phyloP scores from a whole-genome alignment of 257 asterid genomes.

The Orobanche coerulescens region DNA sequence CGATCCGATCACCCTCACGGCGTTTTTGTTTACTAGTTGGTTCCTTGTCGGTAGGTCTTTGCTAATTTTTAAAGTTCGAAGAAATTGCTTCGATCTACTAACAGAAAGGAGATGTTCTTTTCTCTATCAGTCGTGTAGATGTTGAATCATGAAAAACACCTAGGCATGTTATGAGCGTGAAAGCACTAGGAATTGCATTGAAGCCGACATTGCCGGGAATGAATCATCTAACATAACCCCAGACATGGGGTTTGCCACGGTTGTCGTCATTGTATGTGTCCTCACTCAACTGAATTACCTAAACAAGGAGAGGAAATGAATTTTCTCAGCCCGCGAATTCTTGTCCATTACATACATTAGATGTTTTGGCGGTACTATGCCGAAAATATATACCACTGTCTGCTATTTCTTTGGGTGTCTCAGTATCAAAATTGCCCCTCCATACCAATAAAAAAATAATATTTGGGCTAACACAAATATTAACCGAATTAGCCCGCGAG shows the following conservation, averaged over 20 bases:
- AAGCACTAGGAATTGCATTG: constrained; percentile 79
- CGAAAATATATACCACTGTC: too few relatives aligned
- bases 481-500: too few relatives aligned
- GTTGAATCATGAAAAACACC: background rate
- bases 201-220: constrained; percentile 76
- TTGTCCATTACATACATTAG: background rate
- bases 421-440: too few relatives aligned
- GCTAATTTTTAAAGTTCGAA: background rate
- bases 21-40: constrained; percentile 61
- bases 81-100: background rate
- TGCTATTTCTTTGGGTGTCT: too few relatives aligned
- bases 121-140: background rate
- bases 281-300: constrained; percentile 78
- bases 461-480: too few relatives aligned
- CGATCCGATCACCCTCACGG: constrained; percentile 34
- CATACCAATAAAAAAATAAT: too few relatives aligned
- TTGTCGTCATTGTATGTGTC: constrained; percentile 59
- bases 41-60: constrained; percentile 71
- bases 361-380: too few relatives aligned
- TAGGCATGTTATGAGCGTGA: constrained; percentile 83
- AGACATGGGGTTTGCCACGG: constrained; percentile 71
- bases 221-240: constrained; percentile 71
- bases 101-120: background rate
- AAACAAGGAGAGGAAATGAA: constrained; percentile 46
- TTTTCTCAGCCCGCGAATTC: background rate